Base-by-base conservation (phyloP, 2,329 filamentous ascomycete species). In the Pseudogymnoascus sp. region DNA sequence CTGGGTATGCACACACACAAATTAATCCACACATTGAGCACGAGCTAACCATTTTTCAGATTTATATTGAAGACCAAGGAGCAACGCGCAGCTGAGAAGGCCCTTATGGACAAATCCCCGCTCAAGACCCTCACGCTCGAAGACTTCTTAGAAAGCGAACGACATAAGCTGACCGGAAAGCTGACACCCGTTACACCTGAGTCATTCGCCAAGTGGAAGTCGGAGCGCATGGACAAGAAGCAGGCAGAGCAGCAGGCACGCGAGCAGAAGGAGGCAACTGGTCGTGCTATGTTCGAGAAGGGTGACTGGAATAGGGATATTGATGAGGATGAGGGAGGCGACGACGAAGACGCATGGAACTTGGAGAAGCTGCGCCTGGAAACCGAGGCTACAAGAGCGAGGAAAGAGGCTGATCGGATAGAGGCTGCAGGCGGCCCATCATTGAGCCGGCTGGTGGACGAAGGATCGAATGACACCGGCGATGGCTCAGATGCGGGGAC, bases 21-120 rank as follows among this genome's bases (percentile, higher is more conserved):
- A 23, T 34, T 26, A 3, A 21, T 57, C 29, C 51, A 12, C 42
- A 34, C 16, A 39, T 42, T 62, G 5, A 39, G 37, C 62, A 65
- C 18, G 23, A 31, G 31, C 74, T 76, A 67, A 75, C 68, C 54
- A 16, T 10, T 12, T 36, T 64, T 54, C 71, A 96, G 92, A 64
- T 99, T 97, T 79, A 81, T 99, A 47, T 83, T 99, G 67, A 99
- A 99, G 81, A 99, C 95, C 16, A 97, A 96, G 77, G 96, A 97
- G 75, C 95, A 99, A 75, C 85, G 91, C 69, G 92, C 91, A 1
- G 92, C 92, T 21, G 96, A 99, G 77, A 99, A 97, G 79, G 95
- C 95, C 2, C 79, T 97, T 63, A 82, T 96, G 82, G 95, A 97
- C 76, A 99, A 99, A 78, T 96, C 90, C 6, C 93, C 96, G 5